Conservation (phyloP, 2,329 filamentous ascomycete genomes). For the Cladosporium sp. region DNA sequence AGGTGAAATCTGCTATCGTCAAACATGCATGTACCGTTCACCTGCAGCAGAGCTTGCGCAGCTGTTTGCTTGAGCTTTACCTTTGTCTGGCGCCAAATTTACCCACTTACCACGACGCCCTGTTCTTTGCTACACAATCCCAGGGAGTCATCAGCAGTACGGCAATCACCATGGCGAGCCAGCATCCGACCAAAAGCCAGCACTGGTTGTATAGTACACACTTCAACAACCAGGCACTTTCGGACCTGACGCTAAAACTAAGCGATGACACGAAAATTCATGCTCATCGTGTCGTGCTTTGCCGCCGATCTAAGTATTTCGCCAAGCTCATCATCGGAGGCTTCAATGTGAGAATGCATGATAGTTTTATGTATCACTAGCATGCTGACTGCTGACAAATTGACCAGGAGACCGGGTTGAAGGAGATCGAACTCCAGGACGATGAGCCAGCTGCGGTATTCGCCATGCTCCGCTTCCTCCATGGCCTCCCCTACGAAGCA, state of each 20-base stretch:
- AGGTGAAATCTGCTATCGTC: no score
- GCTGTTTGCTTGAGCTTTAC: no score
- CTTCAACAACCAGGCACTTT: background rate
- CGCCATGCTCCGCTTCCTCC: background rate
- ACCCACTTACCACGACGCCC: no score
- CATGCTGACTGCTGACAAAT: background rate
- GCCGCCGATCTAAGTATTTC: constrained; percentile 1
- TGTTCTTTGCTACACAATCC: no score
- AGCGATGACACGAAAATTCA: background rate
- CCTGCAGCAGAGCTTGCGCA: no score
- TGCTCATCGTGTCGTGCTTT: constrained; percentile 3
- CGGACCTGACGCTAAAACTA: background rate
- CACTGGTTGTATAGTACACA: background rate
- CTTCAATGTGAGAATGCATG: constrained; percentile 1
- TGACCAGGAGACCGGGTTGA: background rate
- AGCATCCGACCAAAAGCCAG: no score
- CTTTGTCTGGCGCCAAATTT: no score
- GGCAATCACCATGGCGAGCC: no score
- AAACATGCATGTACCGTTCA: no score
- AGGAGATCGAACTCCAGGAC: background rate
- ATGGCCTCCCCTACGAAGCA: constrained; percentile 52
- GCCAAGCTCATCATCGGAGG: background rate
- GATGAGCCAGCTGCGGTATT: background rate
- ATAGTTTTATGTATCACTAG: no score
- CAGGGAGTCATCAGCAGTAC: no score